Evolutionary conservation across 106 monocot species (phyloP).

Genomic region (Xerophyta viscosa): DNA sequence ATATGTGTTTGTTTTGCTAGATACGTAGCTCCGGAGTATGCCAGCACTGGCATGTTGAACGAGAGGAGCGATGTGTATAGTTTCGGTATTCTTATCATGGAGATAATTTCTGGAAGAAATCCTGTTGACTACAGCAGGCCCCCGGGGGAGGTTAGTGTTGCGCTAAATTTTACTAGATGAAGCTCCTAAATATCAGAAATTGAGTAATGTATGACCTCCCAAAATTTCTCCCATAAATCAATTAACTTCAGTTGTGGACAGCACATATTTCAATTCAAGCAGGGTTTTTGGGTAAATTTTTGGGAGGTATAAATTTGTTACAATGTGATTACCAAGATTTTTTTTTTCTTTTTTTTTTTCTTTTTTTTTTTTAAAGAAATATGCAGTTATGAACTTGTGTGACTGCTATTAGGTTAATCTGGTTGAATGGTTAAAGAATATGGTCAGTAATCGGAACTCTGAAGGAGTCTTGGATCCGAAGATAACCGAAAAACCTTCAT

Average conservation of each 20-base stretch:
- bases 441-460: constrained; percentile 74
- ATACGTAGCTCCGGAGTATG: constrained; percentile 93
- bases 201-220: too few relatives aligned
- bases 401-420: constrained; percentile 54
- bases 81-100: constrained; percentile 93
- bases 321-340: too few relatives aligned
- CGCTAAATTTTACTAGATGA: neutral
- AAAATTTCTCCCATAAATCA: too few relatives aligned
- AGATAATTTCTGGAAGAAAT: constrained; percentile 74
- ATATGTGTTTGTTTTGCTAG: constrained; percentile 19
- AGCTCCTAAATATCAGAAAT: too few relatives aligned
- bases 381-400: too few relatives aligned
- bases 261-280: too few relatives aligned
- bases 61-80: constrained; percentile 92
- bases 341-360: too few relatives aligned
- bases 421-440: constrained; percentile 78
- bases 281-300: too few relatives aligned
- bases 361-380: too few relatives aligned
- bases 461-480: constrained; percentile 89
- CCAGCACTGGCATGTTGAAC: constrained; percentile 86
- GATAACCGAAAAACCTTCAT: constrained; percentile 59
- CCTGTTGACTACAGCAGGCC: constrained; percentile 87
- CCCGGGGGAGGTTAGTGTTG: constrained; percentile 53
- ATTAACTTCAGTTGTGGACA: too few relatives aligned
- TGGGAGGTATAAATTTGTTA: too few relatives aligned